Conservation (phyloP, 2,329 filamentous ascomycete genomes). For the Aspergillus versicolor region DNA sequence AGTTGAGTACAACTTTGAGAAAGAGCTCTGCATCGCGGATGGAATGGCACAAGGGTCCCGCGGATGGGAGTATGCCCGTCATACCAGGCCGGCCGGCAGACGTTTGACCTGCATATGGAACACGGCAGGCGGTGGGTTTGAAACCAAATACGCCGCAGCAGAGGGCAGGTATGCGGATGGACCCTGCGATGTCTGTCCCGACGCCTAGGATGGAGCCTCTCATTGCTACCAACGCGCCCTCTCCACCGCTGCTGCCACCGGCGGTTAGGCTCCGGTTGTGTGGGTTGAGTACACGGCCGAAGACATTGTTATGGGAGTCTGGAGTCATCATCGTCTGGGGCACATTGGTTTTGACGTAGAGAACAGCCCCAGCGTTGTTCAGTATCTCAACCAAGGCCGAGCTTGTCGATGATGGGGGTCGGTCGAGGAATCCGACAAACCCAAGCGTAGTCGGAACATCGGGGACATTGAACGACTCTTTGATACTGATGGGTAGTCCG, state of each 20-base stretch:
- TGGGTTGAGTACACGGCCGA: constrained; percentile 62
- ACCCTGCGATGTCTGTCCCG: constrained; percentile 58
- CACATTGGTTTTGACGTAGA: constrained; percentile 69
- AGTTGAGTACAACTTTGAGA: not conserved
- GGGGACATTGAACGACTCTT: constrained; percentile 47
- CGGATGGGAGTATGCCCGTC: not conserved
- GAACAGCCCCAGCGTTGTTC: constrained; percentile 58
- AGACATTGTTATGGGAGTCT: constrained; percentile 55
- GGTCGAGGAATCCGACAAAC: constrained; percentile 59
- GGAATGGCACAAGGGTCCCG: not conserved
- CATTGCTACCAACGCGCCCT: constrained; percentile 59
- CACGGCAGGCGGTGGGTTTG: constrained; percentile 34
- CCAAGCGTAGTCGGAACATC: constrained; percentile 57
- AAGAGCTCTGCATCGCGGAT: not conserved
- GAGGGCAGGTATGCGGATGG: constrained; percentile 46
- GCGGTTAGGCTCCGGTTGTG: constrained; percentile 57
- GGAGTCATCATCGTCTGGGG: constrained; percentile 55
- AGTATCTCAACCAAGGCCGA: constrained; percentile 58
- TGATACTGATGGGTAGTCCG: constrained; percentile 58
- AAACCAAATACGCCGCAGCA: constrained; percentile 51
- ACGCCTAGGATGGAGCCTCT: constrained; percentile 58
- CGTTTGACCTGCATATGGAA: not conserved
- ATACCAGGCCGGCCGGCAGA: not conserved
- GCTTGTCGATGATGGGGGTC: constrained; percentile 53
- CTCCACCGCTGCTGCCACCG: constrained; percentile 65